These are phyloP conservation scores for Fusarium devonianum DNA, from an alignment of 2,329 filamentous ascomycete genomes.

Conservation along the genomic window DNA sequence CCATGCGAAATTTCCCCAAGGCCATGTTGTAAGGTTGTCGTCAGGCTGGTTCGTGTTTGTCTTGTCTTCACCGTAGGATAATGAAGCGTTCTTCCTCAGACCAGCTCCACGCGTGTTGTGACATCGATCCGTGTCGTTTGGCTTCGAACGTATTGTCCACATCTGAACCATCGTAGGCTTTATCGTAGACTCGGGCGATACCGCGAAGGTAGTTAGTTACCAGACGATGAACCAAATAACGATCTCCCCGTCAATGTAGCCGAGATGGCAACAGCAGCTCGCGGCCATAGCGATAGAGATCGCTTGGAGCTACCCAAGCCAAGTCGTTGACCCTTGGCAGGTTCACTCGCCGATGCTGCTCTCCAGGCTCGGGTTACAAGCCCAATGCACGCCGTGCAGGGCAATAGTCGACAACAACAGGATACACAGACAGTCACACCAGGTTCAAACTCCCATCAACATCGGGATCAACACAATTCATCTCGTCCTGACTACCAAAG, in stretches of 20 bases:
- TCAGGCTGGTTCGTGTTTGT: not conserved
- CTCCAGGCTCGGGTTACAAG: slow-evolving; percentile 24
- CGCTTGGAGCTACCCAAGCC: not conserved
- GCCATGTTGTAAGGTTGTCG: slow-evolving; percentile 69
- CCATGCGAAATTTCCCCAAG: slow-evolving; percentile 85
- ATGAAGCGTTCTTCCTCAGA: slow-evolving; percentile 1
- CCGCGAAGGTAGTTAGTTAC: no score
- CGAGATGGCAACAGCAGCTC: not conserved
- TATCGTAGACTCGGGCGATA: no score
- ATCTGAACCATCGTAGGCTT: not conserved
- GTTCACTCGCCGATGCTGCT: slow-evolving; percentile 8
- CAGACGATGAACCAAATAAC: no score
- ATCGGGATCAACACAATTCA: slow-evolving; percentile 47
- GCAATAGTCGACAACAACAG: slow-evolving; percentile 30
- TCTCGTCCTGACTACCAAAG: slow-evolving; percentile 50
- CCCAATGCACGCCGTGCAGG: slow-evolving; percentile 11
- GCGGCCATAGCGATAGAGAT: not conserved
- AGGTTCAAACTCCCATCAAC: slow-evolving; percentile 37
- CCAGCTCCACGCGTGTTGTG: no score
- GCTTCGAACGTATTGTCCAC: not conserved
- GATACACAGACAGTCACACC: slow-evolving; percentile 42
- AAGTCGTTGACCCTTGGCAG: not conserved
- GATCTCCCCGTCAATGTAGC: not conserved
- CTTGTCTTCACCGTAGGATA: slow-evolving; percentile 20
- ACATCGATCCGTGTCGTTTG: no score